Conservation (phyloP, 2,329 filamentous ascomycete species). For the Cercospora beticola region DNA sequence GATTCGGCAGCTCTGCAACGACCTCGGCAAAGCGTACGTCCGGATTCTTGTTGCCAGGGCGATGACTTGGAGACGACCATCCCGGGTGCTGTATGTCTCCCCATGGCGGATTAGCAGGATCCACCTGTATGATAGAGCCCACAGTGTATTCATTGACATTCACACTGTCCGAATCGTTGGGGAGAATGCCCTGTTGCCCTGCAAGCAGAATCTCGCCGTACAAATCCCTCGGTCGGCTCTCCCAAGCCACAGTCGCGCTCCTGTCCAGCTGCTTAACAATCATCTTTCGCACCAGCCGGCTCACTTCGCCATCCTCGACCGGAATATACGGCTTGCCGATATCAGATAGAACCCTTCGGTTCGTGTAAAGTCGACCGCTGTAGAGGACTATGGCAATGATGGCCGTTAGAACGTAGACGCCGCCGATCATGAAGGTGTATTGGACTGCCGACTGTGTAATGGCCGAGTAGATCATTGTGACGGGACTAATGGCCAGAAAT, state of each 20-base stretch:
- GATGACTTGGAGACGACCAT: conserved; percentile 73
- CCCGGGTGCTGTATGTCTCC: conserved; percentile 81
- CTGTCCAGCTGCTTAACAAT: conserved; percentile 70
- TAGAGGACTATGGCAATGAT: conserved; percentile 74
- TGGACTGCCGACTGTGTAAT: conserved; percentile 64
- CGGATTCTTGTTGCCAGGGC: conserved; percentile 64
- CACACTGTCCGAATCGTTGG: conserved; percentile 21
- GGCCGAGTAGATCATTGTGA: conserved; percentile 75
- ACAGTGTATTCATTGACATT: conserved; percentile 30
- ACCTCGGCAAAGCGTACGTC: conserved; percentile 82
- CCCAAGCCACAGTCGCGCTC: conserved; percentile 79
- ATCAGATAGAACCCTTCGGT: conserved; percentile 70
- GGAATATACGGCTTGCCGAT: conserved; percentile 89
- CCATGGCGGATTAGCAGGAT: conserved; percentile 62
- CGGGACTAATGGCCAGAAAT: conserved; percentile 76
- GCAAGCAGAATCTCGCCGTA: conserved; percentile 36
- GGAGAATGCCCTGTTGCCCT: conserved; percentile 32
- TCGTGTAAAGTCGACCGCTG: conserved; percentile 80
- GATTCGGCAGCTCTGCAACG: conserved; percentile 77
- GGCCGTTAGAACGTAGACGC: conserved; percentile 71
- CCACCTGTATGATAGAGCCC: conserved; percentile 41
- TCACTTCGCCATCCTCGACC: conserved; percentile 79
- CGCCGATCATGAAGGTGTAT: conserved; percentile 79
- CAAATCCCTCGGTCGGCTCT: conserved; percentile 67
- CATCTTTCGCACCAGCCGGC: conserved; percentile 70